Conservation (phyloP, 345 rosid genomes). For the Gossypium rotundifolium region DNA sequence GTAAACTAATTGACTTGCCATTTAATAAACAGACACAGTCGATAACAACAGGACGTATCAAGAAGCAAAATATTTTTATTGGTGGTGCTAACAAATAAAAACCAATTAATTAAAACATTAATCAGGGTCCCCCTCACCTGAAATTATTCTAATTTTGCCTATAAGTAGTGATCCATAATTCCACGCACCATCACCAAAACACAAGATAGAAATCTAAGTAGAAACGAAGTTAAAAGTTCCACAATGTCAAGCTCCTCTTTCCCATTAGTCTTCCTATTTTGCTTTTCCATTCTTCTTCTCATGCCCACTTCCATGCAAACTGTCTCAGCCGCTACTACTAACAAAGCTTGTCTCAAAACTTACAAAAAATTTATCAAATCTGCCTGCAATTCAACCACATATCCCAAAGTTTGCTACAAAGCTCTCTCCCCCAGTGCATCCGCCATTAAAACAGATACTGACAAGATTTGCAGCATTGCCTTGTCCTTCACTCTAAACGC, state of each 20-base stretch:
- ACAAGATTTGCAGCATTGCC: constrained; percentile 50
- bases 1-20: too few species aligned
- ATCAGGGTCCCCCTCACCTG: background rate
- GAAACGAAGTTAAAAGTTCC: background rate
- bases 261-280: background rate
- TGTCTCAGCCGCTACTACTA: background rate
- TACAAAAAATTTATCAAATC: constrained; percentile 45
- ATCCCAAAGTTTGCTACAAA: constrained; percentile 48
- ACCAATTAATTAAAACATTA: background rate
- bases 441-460: constrained; percentile 39
- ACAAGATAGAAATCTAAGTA: background rate
- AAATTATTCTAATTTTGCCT: background rate
- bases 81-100: too few species aligned
- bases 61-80: background rate
- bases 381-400: constrained; percentile 49
- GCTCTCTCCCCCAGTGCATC: constrained; percentile 46
- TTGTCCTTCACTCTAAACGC: constrained; percentile 37
- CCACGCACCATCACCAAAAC: background rate
- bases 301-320: background rate
- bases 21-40: too few species aligned
- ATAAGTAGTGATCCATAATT: background rate
- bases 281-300: background rate
- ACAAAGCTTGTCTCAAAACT: background rate
- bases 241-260: background rate
- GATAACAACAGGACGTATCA: background rate